phyloP scores from a whole-genome alignment of 225 moss, liverwort and hornwort genomes.

The Pseudoscleropodium purum region DNA sequence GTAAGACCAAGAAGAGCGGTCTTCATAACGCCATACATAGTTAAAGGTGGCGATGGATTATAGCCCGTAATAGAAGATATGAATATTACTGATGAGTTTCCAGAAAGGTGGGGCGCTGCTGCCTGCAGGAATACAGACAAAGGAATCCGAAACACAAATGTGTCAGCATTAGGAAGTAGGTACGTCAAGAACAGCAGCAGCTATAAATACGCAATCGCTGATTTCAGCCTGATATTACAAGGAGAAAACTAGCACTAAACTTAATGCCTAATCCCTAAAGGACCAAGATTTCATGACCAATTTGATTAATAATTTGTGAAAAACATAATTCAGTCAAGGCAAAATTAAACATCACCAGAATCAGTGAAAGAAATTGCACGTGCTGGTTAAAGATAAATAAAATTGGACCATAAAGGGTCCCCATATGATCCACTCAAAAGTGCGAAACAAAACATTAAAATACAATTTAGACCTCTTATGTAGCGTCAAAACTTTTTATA shows the following conservation, averaged over 20 bases:
- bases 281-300: background rate
- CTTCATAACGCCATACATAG: constrained; percentile 92
- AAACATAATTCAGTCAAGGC: background rate
- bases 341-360: background rate
- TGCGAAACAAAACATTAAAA: background rate
- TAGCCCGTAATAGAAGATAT: constrained; percentile 65
- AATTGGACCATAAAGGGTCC: no score
- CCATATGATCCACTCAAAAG: background rate
- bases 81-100: constrained; percentile 70
- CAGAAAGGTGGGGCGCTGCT: constrained; percentile 55
- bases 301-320: background rate
- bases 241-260: background rate
- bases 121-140: constrained; percentile 34
- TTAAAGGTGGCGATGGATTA: constrained; percentile 27
- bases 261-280: background rate
- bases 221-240: background rate
- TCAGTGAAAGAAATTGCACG: background rate
- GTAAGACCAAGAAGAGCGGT: constrained; percentile 94
- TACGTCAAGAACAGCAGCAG: background rate
- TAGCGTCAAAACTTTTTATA: background rate
- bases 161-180: background rate
- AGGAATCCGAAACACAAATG: background rate
- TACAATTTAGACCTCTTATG: background rate
- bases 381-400: background rate
- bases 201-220: background rate